These are phyloP conservation scores for Chrysanthemum lavandulifolium DNA, from an alignment of 129 eudicot species.

Conservation along the genomic window DNA sequence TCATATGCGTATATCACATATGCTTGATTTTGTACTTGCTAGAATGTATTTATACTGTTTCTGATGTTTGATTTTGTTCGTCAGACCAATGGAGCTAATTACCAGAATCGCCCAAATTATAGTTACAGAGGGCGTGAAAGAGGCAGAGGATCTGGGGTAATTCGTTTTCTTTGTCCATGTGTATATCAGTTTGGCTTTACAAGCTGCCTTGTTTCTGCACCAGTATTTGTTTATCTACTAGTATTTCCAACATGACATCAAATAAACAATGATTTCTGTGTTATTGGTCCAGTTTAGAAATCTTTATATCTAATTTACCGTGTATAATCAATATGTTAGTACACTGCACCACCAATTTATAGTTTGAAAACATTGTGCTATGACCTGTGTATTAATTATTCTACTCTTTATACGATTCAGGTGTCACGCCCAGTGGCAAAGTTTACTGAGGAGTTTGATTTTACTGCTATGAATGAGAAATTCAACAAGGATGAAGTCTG, in stretches of 20 bases:
- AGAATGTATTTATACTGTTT: background rate
- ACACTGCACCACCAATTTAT: too few species aligned
- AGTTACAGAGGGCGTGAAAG: constrained; percentile 81
- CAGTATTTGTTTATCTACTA: too few species aligned
- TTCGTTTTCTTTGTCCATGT: background rate
- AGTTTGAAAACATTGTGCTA: too few species aligned
- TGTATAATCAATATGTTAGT: too few species aligned
- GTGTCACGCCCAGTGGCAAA: constrained; percentile 56
- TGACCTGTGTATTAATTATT: background rate
- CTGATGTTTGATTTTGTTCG: constrained; percentile 9
- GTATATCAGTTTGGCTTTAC: background rate
- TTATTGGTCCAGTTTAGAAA: too few species aligned
- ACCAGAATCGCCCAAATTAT: constrained; percentile 46
- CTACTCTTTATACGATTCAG: constrained; percentile 32
- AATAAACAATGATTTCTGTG: too few species aligned
- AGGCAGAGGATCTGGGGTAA: constrained; percentile 95
- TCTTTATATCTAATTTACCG: too few species aligned
- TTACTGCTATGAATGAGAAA: constrained; percentile 92
- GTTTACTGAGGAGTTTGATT: constrained; percentile 92
- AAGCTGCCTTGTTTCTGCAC: too few species aligned
- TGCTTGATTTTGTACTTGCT: constrained; percentile 9
- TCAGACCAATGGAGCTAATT: constrained; percentile 66
- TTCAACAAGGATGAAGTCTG: constrained; percentile 96
- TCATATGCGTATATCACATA: too few species aligned
- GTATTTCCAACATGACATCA: too few species aligned